These are phyloP conservation scores for Rostrohypoxylon terebratum DNA, from an alignment of 495 filamentous ascomycete genomes.

Conservation along the genomic window DNA sequence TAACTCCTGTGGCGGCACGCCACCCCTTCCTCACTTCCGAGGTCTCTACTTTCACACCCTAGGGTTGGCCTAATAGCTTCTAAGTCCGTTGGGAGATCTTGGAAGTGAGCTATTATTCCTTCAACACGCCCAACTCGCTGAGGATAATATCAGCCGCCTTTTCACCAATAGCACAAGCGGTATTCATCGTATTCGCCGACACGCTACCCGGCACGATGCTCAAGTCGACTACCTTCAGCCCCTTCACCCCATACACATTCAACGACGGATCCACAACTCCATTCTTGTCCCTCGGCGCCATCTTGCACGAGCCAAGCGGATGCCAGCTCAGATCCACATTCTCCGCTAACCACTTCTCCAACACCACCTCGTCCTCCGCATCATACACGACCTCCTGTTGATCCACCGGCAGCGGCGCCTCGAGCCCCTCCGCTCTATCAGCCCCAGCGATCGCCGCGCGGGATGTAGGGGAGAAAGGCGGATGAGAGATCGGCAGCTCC, in stretches of 20 bases:
- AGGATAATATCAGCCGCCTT: constrained; percentile 3
- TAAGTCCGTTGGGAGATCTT: too few relatives aligned
- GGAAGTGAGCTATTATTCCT: too few relatives aligned
- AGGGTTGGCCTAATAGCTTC: too few relatives aligned
- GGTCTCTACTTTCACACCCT: background rate
- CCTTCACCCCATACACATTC: background rate
- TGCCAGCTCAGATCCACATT: background rate
- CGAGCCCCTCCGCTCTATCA: background rate
- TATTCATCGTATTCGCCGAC: constrained; percentile 1
- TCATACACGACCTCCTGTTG: background rate
- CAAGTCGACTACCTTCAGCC: background rate
- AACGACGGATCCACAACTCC: background rate
- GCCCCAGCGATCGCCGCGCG: background rate
- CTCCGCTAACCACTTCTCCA: background rate
- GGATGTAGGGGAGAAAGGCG: background rate
- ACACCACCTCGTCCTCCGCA: background rate
- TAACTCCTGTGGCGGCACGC: too few relatives aligned
- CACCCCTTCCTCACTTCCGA: too few relatives aligned
- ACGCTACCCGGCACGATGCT: constrained; percentile 2
- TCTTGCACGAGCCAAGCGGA: background rate
- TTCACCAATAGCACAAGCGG: background rate
- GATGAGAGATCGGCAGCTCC: constrained; percentile 41
- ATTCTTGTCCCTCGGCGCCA: background rate
- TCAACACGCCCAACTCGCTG: too few relatives aligned
- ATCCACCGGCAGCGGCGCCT: background rate